phyloP scores from a whole-genome alignment of 768 basidiomycete genomes.

The Pisolithus orientalis region DNA sequence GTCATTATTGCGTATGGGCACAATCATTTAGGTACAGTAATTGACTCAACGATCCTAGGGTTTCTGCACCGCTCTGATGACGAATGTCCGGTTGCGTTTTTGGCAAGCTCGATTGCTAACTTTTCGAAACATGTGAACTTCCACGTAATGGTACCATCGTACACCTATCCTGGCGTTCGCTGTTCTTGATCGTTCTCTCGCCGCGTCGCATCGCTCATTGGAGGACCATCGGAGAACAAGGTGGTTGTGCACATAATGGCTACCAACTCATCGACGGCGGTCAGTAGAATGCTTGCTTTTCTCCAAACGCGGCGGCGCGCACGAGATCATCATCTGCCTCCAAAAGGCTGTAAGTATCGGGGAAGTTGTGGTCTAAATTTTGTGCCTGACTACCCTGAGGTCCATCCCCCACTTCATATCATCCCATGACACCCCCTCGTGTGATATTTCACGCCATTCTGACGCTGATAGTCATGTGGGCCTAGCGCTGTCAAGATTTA shows the following conservation, averaged over 20 bases:
- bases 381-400: constrained; percentile 23
- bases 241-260: constrained; percentile 30
- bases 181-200: constrained; percentile 64
- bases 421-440: constrained; percentile 60
- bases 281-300: constrained; percentile 6
- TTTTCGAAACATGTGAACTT: constrained; percentile 66
- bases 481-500: neutral
- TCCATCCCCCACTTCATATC: constrained; percentile 56
- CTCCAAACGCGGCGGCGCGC: constrained; percentile 2
- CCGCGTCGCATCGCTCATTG: constrained; percentile 46
- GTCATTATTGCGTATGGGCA: no score
- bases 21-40: no score
- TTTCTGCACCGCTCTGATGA: constrained; percentile 23
- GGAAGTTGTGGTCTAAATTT: constrained; percentile 6
- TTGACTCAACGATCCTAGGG: no score
- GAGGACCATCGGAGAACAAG: constrained; percentile 54
- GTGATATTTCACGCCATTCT: constrained; percentile 60
- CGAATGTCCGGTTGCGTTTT: constrained; percentile 70
- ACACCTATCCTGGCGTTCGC: constrained; percentile 64
- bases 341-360: neutral
- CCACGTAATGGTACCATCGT: constrained; percentile 59
- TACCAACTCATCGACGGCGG: neutral
- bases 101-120: constrained; percentile 51
- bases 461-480: constrained; percentile 82
- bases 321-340: neutral